Percentiles rank a stretch among this genome's conserved stretches.
phyloP scores from a whole-genome alignment of 1,139 yeast species.

The Yamadazyma aaseri region DNA sequence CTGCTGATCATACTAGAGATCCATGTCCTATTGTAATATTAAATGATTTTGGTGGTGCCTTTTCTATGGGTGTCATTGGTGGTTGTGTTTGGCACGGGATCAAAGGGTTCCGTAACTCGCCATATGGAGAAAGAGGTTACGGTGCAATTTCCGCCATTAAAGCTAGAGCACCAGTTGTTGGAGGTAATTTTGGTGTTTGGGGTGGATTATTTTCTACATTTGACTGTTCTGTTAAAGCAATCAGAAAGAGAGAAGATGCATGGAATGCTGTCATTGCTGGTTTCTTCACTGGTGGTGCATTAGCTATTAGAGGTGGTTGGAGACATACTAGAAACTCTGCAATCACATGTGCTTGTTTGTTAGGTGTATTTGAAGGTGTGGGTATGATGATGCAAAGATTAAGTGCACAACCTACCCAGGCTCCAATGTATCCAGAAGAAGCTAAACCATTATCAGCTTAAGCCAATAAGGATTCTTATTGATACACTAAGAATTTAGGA shows the following conservation, averaged over 20 bases:
- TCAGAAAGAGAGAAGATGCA: constrained; percentile 97
- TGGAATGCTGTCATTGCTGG: constrained; percentile 99
- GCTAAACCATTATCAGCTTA: constrained; percentile 51
- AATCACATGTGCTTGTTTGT: constrained; percentile 93
- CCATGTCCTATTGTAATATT: constrained; percentile 97
- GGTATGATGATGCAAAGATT: constrained; percentile 94
- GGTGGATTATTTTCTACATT: constrained; percentile 96
- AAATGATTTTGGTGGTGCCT: constrained; percentile 98
- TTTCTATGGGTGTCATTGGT: constrained; percentile 97
- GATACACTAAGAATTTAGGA: too few relatives aligned
- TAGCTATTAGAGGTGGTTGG: constrained; percentile 99
- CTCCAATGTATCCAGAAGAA: constrained; percentile 70
- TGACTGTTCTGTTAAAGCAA: constrained; percentile 93
- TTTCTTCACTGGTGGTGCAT: constrained; percentile 95
- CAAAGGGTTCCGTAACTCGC: constrained; percentile 97
- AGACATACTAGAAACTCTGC: constrained; percentile 95
- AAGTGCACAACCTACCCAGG: constrained; percentile 85
- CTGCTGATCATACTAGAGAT: constrained; percentile 97
- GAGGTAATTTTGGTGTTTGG: constrained; percentile 99
- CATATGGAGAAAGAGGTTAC: constrained; percentile 88
- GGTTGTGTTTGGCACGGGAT: constrained; percentile 99
- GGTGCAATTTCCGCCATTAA: constrained; percentile 91
- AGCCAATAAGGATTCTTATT: too few relatives aligned
- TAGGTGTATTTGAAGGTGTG: constrained; percentile 97
- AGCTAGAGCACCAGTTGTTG: constrained; percentile 97